Conservation (phyloP, 1,139 yeast species). For the Blastobotrys niveus region DNA sequence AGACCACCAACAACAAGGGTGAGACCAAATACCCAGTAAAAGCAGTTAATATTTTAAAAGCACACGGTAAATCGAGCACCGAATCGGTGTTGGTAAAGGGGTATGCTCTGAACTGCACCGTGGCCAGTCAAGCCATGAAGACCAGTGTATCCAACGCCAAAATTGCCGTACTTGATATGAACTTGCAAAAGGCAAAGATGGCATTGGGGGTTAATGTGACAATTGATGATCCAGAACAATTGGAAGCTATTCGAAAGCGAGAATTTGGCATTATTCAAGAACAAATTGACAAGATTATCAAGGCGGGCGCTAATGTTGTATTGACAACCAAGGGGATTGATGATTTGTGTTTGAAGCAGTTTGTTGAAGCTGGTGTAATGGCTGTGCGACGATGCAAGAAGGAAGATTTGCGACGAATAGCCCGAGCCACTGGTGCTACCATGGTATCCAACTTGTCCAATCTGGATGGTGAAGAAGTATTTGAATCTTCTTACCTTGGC, state of each 20-base stretch:
- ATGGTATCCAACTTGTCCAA: constrained; percentile 81
- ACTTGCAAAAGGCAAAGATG: constrained; percentile 94
- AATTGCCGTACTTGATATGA: constrained; percentile 90
- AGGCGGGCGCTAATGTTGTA: constrained; percentile 94
- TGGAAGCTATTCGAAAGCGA: constrained; percentile 91
- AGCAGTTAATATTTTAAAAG: constrained; percentile 92
- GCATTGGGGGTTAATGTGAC: constrained; percentile 98
- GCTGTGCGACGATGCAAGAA: constrained; percentile 97
- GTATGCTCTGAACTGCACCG: constrained; percentile 94
- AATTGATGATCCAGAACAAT: constrained; percentile 94
- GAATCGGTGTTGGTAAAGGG: constrained; percentile 89
- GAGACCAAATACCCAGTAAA: constrained; percentile 93
- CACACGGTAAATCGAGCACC: constrained; percentile 88
- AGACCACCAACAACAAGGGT: constrained; percentile 82
- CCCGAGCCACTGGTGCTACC: constrained; percentile 97
- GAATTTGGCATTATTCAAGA: constrained; percentile 90
- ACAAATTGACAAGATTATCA: constrained; percentile 78
- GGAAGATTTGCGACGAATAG: constrained; percentile 94
- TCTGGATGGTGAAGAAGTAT: constrained; percentile 96
- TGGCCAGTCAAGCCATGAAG: constrained; percentile 96
- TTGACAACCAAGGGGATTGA: constrained; percentile 98
- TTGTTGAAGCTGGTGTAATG: constrained; percentile 94
- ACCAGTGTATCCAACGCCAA: constrained; percentile 67
- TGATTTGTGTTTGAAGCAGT: constrained; percentile 90
- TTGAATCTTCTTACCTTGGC: constrained; percentile 82